Conservation (phyloP, 129 eudicot species). For the Chrysanthemum seticuspe region DNA sequence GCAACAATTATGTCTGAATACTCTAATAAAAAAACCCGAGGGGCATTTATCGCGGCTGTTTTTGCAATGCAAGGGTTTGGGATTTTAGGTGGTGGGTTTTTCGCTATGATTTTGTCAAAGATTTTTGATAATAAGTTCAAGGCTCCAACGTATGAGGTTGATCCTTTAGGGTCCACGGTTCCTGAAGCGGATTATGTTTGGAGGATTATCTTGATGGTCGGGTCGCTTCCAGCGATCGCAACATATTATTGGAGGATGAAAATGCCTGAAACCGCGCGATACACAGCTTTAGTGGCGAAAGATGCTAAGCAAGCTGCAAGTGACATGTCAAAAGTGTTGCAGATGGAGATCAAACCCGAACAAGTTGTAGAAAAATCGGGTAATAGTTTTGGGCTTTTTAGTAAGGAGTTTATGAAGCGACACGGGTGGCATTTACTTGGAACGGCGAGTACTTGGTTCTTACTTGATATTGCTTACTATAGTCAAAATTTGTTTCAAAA, state of each 20-base stretch:
- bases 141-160: slow-evolving; percentile 40
- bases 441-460: slow-evolving; percentile 56
- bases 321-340: slow-evolving; percentile 55
- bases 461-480: slow-evolving; percentile 51
- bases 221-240: slow-evolving; percentile 41
- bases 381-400: slow-evolving; percentile 39
- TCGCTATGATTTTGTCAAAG: slow-evolving; percentile 36
- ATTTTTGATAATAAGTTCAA: slow-evolving; percentile 31
- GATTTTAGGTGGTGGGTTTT: slow-evolving; percentile 47
- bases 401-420: slow-evolving; percentile 36
- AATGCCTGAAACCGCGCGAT: slow-evolving; percentile 60
- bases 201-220: slow-evolving; percentile 51
- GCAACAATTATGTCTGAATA: slow-evolving; percentile 64
- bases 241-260: slow-evolving; percentile 54
- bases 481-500: slow-evolving; percentile 56
- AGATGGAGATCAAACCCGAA: slow-evolving; percentile 38
- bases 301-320: slow-evolving; percentile 35
- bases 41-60: slow-evolving; percentile 55
- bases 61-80: slow-evolving; percentile 70
- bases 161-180: slow-evolving; percentile 34
- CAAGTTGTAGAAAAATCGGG: not conserved
- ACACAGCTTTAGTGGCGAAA: slow-evolving; percentile 52
- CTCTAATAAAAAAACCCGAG: slow-evolving; percentile 56
- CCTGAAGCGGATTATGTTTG: slow-evolving; percentile 55
- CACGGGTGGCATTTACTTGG: slow-evolving; percentile 54